Evolutionary conservation across 2,329 filamentous ascomycete genomes (phyloP).

Genomic region (Colletotrichum siamense): DNA sequence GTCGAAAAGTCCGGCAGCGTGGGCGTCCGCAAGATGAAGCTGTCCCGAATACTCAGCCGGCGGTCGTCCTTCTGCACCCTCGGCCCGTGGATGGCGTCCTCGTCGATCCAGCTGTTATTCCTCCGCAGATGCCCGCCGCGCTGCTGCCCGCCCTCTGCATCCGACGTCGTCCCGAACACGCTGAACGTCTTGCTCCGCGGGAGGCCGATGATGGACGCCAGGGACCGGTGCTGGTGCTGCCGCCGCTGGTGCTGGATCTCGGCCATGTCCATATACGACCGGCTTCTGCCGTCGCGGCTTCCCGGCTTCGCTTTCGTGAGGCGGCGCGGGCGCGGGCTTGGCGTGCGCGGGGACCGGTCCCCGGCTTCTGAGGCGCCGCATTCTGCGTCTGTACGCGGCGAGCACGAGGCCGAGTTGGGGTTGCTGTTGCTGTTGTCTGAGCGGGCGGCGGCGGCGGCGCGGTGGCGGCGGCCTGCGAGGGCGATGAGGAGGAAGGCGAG

Average conservation of each 20-base stretch:
- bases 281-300: neutral
- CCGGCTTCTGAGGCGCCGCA: neutral
- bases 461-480: conserved; percentile 35
- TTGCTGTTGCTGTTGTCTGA: neutral
- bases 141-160: neutral
- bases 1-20: conserved; percentile 39
- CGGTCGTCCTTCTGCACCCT: conserved; percentile 37
- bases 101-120: conserved; percentile 51
- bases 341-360: neutral
- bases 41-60: conserved; percentile 35
- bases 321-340: conserved; percentile 13
- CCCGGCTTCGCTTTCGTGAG: conserved; percentile 1
- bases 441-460: conserved; percentile 2
- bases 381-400: neutral
- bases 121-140: neutral
- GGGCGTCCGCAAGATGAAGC: conserved; percentile 33
- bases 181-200: conserved; percentile 31
- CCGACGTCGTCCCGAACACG: conserved; percentile 23
- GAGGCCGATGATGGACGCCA: conserved; percentile 4
- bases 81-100: conserved; percentile 56
- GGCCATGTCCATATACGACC: conserved; percentile 4
- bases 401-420: neutral
- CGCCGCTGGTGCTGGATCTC: conserved; percentile 2
- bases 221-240: neutral
- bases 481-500: conserved; percentile 49